Evolutionary conservation across 441 rosid genomes (phyloP), one percentile per base, ranked within the genome.

Genomic region (Erodium chrysanthum): DNA sequence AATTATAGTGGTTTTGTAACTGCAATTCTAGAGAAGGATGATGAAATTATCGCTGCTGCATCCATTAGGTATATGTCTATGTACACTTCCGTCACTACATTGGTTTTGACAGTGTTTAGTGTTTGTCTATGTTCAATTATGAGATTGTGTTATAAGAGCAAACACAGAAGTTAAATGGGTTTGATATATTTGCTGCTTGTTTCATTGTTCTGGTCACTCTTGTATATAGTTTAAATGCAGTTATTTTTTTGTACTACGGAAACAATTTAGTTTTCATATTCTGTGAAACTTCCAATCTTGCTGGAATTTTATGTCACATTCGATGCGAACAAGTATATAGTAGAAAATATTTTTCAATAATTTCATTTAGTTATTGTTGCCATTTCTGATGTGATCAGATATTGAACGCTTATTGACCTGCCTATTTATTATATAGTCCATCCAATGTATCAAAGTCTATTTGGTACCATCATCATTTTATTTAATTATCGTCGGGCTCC

Each of bases 41-140:
- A 91, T 79, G 99, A 94, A 81, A 78, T 87, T 37, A 73, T 86
- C 63, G 77, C 82, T 75, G 96, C 84, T 68, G 99, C 99, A 66
- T 85, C 99, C 70, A 86, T 94, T 74, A 86, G 99, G 99, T 91
- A 79, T 70, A 59, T 74, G 64, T 8, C 54, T 68, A 31, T 23
- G 56, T 71, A 54, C 14, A 15, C 59, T 71, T 44, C 21, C 33
- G 5, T 65, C 14, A 54, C 0, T 72, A 25, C 11, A 7, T 62
- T 52, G 29, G 56, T 61, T 68, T 44, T 35, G 61, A 40, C 73
- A 18, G 37, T 54, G 70, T 50, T 64, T 68, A 18, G 37, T 54
- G 70, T 50, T 64, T 68, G 18, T 65, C 63, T 60, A 14, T 14
- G 64, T 62, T 46, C 12, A 5, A 35, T 67, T 14, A 23, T 50